Evolutionary conservation across 1,284 basidiomycete genomes (phyloP).

Genomic region (Ceratobasidium sp.): DNA sequence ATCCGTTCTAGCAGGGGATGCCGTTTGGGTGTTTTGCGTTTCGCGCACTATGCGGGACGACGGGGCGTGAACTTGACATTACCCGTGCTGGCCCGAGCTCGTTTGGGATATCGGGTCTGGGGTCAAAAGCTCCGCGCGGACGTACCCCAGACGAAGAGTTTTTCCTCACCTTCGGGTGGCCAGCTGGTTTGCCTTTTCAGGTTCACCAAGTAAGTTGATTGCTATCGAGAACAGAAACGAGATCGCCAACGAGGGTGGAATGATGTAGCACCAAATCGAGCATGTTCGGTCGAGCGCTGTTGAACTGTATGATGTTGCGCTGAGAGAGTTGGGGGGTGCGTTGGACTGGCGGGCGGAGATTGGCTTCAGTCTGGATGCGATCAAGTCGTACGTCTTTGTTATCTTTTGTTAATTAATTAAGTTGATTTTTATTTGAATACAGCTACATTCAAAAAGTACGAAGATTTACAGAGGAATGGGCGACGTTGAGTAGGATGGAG

Average conservation of each 20-base stretch:
- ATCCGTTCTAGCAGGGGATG: background rate
- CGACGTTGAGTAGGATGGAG: slow-evolving; percentile 1
- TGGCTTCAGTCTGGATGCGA: slow-evolving; percentile 7
- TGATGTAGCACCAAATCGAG: slow-evolving; percentile 32
- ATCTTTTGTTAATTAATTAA: background rate
- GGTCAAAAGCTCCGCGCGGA: background rate
- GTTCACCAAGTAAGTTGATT: slow-evolving; percentile 23
- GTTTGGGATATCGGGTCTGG: background rate
- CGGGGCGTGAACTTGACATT: background rate
- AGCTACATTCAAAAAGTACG: slow-evolving; percentile 27
- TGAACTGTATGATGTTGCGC: slow-evolving; percentile 21
- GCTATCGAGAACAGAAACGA: background rate
- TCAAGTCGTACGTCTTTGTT: slow-evolving; percentile 1
- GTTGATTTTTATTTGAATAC: background rate
- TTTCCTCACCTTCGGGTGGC: slow-evolving; percentile 25
- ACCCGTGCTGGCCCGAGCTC: background rate
- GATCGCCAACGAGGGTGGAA: background rate
- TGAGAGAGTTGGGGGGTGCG: slow-evolving; percentile 6
- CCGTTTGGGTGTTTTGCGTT: slow-evolving; percentile 21
- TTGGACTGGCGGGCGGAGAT: slow-evolving; percentile 13
- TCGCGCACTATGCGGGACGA: background rate
- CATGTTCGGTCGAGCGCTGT: slow-evolving; percentile 5
- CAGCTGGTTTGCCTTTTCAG: slow-evolving; percentile 19
- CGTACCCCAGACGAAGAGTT: slow-evolving; percentile 26
- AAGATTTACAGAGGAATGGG: slow-evolving; percentile 6